These are phyloP conservation scores for Trichoderma virens DNA, from an alignment of 495 filamentous ascomycete species.

Conservation along the genomic window DNA sequence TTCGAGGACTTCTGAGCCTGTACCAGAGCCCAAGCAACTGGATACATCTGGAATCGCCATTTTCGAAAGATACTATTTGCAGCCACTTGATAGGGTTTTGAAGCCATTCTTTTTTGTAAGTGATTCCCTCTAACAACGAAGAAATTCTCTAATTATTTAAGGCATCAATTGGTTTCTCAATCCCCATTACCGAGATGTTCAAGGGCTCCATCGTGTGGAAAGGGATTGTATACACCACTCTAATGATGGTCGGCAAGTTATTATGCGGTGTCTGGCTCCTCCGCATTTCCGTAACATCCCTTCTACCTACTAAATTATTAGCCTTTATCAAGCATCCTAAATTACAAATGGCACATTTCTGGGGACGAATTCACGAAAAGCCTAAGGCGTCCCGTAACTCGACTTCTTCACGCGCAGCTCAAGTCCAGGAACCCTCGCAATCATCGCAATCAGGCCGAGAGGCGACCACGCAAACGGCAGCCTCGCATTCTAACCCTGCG, in stretches of 20 bases:
- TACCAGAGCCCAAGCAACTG: neutral
- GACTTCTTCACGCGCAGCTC: neutral
- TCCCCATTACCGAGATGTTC: slow-evolving; percentile 69
- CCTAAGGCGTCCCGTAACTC: neutral
- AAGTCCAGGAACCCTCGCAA: neutral
- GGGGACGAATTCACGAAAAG: neutral
- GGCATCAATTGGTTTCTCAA: slow-evolving; percentile 72
- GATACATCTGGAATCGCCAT: neutral
- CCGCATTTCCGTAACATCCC: slow-evolving; percentile 26
- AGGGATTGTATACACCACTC: slow-evolving; percentile 58
- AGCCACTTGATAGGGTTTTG: slow-evolving; percentile 46
- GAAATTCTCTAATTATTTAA: slow-evolving; percentile 13
- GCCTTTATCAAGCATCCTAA: neutral
- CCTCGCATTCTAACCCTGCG: slow-evolving; percentile 9
- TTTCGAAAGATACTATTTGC: slow-evolving; percentile 43
- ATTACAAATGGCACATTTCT: neutral
- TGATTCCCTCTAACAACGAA: neutral
- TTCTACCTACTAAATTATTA: neutral
- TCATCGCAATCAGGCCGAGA: neutral
- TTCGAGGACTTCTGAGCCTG: neutral
- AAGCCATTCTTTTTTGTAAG: slow-evolving; percentile 70
- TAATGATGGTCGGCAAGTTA: slow-evolving; percentile 63
- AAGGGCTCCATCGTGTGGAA: slow-evolving; percentile 55
- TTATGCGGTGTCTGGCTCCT: slow-evolving; percentile 58
- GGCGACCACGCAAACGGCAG: neutral